Base-by-base conservation (phyloP, 2,329 filamentous ascomycete genomes). In the Metarhizium anisopliae region DNA sequence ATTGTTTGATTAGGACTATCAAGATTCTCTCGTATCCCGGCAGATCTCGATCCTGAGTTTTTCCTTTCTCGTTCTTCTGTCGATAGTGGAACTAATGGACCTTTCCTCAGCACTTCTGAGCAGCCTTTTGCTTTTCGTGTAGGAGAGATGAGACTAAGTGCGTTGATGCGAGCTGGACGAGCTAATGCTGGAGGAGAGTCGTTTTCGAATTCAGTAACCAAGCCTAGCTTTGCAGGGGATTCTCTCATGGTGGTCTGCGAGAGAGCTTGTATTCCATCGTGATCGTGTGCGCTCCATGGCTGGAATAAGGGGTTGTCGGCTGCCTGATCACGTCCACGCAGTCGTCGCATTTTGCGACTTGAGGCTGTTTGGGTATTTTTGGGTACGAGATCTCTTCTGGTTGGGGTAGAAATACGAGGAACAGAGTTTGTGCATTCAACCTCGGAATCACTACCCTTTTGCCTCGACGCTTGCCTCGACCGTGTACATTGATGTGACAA, bases 401-500 rank as follows among this genome's bases (percentile, higher is more conserved):
- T 53, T 49, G 43, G 54, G n/a, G 45, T 55, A n/a, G 14, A 25
- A n/a, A 25, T 10, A 36, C 29, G 29, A 35, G 29, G 6, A 6
- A 6, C 25, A 35, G 30, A 38, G 13, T 20, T 47, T 56, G 25
- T 50, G 25, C 32, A 55, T 58, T 38, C 38, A 49, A 50, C n/a
- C 54, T 60, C n/a, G 57, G 38, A 60, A 60, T 61, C 59, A 38
- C 51, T 47, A 43, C 32, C 59, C 30, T 61, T 49, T 32, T 55
- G 61, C 8, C 56, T 59, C 25, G 67, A 49, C 8, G 75, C 47
- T 32, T 55, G 61, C 8, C 56, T 59, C 25, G 67, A 49, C 10
- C 74, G 57, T 2, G 67, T 64, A 43, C 70, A 66, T 29, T 74
- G 56, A 38, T 73, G 71, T 2, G 74, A 73, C 30, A 76, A 69